phyloP scores from a whole-genome alignment of 73 alveolate genomes.

The Paramecium sexaurelia region DNA sequence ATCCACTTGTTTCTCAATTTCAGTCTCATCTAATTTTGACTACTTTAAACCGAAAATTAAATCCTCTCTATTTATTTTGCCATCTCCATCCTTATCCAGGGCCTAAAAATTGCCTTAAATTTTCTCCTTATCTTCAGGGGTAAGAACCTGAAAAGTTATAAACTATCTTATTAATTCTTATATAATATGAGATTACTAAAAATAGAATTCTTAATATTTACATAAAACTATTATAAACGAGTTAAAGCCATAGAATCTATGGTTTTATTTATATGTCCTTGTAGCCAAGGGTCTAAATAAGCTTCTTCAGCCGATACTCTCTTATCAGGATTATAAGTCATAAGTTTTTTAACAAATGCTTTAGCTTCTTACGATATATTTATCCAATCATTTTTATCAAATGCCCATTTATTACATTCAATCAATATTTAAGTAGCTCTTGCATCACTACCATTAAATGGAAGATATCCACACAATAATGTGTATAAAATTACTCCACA shows the following conservation, averaged over 20 bases:
- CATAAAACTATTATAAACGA: slow-evolving; percentile 21
- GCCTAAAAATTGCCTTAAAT: neutral
- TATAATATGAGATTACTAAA: slow-evolving; percentile 28
- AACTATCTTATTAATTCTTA: slow-evolving; percentile 1
- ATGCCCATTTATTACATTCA: neutral
- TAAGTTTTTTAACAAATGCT: neutral
- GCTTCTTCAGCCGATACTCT: slow-evolving; percentile 44
- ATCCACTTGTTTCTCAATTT: neutral
- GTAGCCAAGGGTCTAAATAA: slow-evolving; percentile 12
- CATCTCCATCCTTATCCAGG: slow-evolving; percentile 53
- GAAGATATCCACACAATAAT: slow-evolving; percentile 19
- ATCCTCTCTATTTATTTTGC: slow-evolving; percentile 33
- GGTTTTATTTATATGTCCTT: neutral
- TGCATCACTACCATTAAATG: slow-evolving; percentile 30
- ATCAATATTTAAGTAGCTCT: neutral
- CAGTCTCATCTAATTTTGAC: neutral
- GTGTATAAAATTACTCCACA: slow-evolving; percentile 32
- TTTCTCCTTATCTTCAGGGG: neutral
- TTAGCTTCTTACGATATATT: neutral
- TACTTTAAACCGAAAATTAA: slow-evolving; percentile 13
- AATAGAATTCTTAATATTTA: neutral
- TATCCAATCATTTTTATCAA: slow-evolving; percentile 36
- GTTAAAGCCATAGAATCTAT: slow-evolving; percentile 23
- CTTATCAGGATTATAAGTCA: slow-evolving; percentile 49
- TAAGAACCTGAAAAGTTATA: slow-evolving; percentile 19